Evolutionary conservation across 768 basidiomycete species (phyloP), one percentile per base, ranked within the genome.

Genomic region (Dioszegia hungarica): DNA sequence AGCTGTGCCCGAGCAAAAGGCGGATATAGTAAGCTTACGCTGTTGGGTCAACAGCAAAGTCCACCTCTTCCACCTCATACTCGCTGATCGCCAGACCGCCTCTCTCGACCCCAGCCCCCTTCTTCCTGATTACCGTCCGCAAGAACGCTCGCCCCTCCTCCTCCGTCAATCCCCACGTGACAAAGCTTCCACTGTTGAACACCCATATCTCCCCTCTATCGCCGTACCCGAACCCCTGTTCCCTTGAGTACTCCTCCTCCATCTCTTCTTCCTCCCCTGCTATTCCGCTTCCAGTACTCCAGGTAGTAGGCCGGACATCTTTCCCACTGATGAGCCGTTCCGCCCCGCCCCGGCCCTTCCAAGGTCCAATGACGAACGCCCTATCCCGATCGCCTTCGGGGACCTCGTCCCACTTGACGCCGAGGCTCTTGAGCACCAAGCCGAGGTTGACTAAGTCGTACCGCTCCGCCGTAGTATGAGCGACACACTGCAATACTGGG

Each of bases 31-130:
- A 41, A 17, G 66, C 83, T 72, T 78, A 94, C 91, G 93, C 90
- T 51, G 80, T 86, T 34, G 89, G 88, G 76, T 95, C 92, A 25
- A 87, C 85, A 12, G 92, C 89, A 75, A 92, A 94, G 71, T 95
- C 92, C 47, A 95, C 80, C 66, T 92, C 91, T 68, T 92, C 91
- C 12, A 87, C 87, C 43, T 75, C 71, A 38, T 74, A 66, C 78
- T 92, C 91, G 17, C 83, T 79, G 50, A 86, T 86, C 25, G 73
- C 79, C 52, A 92, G 78, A 2, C 82, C 79, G 3, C 80, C 82
- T 9, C 90, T 79, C 71, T 90, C 84, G 25, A 85, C 82, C 1
- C 80, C 81, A 0, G 79, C 74, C 1, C 80, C 80, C 22, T 77
- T 80, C 36, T 77, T 75, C 43, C 90, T 79, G 17, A 77, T 77